phyloP scores from a whole-genome alignment of 306 rosid genomes.

The Corylus heterophylla region DNA sequence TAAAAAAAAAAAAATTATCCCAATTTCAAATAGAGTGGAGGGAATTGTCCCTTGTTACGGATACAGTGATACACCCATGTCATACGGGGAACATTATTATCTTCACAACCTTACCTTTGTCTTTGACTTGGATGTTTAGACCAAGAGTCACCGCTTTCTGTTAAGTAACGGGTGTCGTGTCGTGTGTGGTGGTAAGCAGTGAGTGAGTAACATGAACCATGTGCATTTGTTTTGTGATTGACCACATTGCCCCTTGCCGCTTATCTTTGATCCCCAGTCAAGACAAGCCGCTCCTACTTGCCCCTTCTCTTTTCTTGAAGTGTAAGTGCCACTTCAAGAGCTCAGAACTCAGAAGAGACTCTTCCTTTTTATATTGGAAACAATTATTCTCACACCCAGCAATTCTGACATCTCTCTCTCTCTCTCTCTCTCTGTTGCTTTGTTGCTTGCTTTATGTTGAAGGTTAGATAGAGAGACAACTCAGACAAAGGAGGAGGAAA shows the following conservation, averaged over 20 bases:
- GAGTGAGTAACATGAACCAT: conserved; percentile 29
- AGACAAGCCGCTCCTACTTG: background rate
- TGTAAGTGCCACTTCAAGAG: conserved; percentile 35
- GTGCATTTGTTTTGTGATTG: conserved; percentile 12
- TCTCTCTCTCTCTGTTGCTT: background rate
- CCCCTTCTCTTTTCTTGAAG: conserved; percentile 18
- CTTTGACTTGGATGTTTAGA: background rate
- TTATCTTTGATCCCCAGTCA: conserved; percentile 20
- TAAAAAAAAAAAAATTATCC: too few relatives aligned
- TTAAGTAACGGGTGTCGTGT: conserved; percentile 24
- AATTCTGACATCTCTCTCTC: conserved; percentile 18
- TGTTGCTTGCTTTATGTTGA: background rate
- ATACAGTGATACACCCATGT: too few relatives aligned
- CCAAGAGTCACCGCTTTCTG: background rate
- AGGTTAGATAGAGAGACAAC: background rate
- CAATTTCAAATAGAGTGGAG: too few relatives aligned
- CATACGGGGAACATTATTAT: too few relatives aligned
- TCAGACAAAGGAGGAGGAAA: background rate
- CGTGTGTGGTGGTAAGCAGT: conserved; percentile 30
- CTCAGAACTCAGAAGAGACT: conserved; percentile 30
- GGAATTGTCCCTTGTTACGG: too few relatives aligned
- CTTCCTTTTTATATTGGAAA: background rate
- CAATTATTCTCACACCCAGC: background rate
- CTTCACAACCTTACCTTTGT: background rate
- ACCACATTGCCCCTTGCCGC: conserved; percentile 28